Evolutionary conservation across 176 grass and related monocot species (phyloP).

Genomic region (Musa beccarii): DNA sequence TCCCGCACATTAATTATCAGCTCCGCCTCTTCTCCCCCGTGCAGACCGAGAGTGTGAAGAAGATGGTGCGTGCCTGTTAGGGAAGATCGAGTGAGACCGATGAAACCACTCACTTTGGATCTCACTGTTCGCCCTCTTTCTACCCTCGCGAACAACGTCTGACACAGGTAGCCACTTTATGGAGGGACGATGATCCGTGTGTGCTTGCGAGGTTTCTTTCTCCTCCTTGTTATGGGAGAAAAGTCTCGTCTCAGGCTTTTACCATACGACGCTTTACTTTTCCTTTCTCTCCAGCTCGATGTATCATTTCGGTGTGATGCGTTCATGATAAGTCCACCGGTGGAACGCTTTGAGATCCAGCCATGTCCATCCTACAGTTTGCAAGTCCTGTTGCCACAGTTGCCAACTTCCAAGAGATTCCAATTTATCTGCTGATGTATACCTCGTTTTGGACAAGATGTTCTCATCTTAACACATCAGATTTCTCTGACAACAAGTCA

Average conservation of each 20-base stretch:
- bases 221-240: slow-evolving; percentile 54
- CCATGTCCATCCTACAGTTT: too few species aligned
- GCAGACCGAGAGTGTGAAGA: too few species aligned
- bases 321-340: slow-evolving; percentile 15
- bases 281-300: slow-evolving; percentile 18
- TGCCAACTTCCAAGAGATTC: too few species aligned
- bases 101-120: too few species aligned
- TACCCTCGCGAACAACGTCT: neutral
- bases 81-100: neutral
- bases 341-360: too few species aligned
- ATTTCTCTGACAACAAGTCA: too few species aligned
- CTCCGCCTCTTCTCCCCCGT: too few species aligned
- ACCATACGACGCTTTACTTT: slow-evolving; percentile 31
- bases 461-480: too few species aligned
- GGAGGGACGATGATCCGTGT: neutral
- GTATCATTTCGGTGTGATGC: slow-evolving; percentile 33
- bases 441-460: too few species aligned
- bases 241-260: slow-evolving; percentile 70
- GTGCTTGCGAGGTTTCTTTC: neutral
- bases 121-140: neutral
- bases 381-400: too few species aligned
- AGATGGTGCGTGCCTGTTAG: neutral
- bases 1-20: too few species aligned
- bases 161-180: neutral
- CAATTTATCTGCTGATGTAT: too few species aligned